Conservation (phyloP, 2,329 filamentous ascomycete genomes). For the Phialocephala subalpina region DNA sequence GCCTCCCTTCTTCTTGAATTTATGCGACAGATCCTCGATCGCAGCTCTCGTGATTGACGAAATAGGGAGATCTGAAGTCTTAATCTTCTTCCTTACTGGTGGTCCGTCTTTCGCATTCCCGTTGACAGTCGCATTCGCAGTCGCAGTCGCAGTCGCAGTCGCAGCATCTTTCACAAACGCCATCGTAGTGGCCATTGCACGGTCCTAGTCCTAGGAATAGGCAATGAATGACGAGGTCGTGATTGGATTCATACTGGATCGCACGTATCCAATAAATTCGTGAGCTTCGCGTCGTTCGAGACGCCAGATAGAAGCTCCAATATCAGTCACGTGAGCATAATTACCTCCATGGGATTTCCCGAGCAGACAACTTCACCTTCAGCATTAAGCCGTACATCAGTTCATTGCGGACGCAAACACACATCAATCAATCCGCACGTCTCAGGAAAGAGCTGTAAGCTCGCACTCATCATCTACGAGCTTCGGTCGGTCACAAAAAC, state of each 20-base stretch:
- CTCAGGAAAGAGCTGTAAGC: background rate
- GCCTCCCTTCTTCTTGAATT: conserved; percentile 86
- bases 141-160: conserved; percentile 25
- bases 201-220: background rate
- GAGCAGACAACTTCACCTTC: background rate
- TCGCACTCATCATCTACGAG: background rate
- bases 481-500: conserved; percentile 4
- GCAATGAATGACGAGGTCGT: conserved; percentile 2
- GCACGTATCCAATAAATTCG: conserved; percentile 7
- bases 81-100: conserved; percentile 61
- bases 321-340: background rate
- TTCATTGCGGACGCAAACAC: conserved; percentile 15
- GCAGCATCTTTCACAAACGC: conserved; percentile 34
- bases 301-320: background rate
- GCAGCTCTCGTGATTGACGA: conserved; percentile 75
- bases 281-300: conserved; percentile 6
- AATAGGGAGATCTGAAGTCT: conserved; percentile 78
- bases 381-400: background rate
- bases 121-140: conserved; percentile 22
- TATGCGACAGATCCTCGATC: conserved; percentile 79
- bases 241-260: conserved; percentile 13
- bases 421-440: conserved; percentile 15
- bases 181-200: conserved; percentile 33
- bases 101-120: conserved; percentile 14
- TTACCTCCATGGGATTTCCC: background rate